These are phyloP conservation scores for Suillus sp. DNA, from an alignment of 768 basidiomycete genomes.

Conservation along the genomic window DNA sequence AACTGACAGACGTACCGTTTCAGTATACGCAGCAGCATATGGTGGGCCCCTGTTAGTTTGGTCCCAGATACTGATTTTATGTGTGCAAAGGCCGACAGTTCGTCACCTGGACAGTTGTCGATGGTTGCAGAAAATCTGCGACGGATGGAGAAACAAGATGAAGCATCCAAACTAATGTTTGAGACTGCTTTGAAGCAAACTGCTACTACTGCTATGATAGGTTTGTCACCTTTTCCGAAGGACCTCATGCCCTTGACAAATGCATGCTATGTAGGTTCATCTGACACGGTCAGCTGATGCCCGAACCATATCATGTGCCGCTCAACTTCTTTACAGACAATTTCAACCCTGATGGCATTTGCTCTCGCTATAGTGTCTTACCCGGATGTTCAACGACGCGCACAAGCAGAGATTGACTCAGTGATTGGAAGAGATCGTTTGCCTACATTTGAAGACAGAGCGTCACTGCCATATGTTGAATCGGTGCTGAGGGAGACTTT, in stretches of 20 bases:
- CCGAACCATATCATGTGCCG: background rate
- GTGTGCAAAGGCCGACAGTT: background rate
- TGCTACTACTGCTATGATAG: constrained; percentile 17
- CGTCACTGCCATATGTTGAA: constrained; percentile 7
- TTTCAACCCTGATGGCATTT: constrained; percentile 14
- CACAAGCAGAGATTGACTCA: constrained; percentile 20
- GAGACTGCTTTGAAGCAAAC: constrained; percentile 14
- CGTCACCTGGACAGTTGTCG: background rate
- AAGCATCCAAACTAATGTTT: constrained; percentile 7
- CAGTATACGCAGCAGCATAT: constrained; percentile 13
- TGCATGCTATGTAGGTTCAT: constrained; percentile 17
- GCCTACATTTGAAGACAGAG: background rate
- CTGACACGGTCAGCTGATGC: constrained; percentile 21
- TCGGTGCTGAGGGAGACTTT: constrained; percentile 2
- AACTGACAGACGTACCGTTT: constrained; percentile 10
- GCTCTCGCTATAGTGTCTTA: constrained; percentile 10
- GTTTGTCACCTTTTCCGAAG: constrained; percentile 10
- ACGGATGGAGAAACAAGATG: constrained; percentile 20
- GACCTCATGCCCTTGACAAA: background rate
- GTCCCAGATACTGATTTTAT: background rate
- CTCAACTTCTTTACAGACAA: constrained; percentile 12
- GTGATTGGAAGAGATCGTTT: constrained; percentile 7
- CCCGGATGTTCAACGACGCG: constrained; percentile 19
- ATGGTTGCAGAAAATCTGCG: constrained; percentile 20
- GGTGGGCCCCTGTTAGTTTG: background rate